phyloP scores from a whole-genome alignment of 352 stramenopile genomes.

The Globisporangium abappressorium region DNA sequence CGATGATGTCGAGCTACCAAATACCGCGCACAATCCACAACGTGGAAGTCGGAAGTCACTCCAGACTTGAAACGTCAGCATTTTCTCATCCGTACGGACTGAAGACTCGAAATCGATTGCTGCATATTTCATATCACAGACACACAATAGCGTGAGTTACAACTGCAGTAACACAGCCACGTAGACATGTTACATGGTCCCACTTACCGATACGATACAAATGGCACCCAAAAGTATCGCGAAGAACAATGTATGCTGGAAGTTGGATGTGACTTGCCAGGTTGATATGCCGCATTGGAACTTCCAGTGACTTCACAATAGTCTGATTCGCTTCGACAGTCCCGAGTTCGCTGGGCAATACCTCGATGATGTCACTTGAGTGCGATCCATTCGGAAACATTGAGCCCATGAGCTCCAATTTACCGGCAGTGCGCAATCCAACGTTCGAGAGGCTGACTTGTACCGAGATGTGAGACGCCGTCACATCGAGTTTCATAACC shows the following conservation, averaged over 20 bases:
- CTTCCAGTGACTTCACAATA: constrained; percentile 6
- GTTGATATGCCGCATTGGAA: constrained; percentile 10
- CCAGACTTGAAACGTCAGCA: constrained; percentile 33
- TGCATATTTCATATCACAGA: constrained; percentile 8
- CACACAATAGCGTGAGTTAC: constrained; percentile 12
- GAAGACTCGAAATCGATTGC: constrained; percentile 16
- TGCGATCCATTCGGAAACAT: constrained; percentile 32
- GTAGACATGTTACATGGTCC: neutral
- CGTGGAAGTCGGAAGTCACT: constrained; percentile 37
- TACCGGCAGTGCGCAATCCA: constrained; percentile 27
- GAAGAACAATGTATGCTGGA: constrained; percentile 43
- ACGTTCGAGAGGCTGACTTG: constrained; percentile 35
- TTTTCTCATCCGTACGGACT: neutral
- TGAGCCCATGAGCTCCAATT: constrained; percentile 35
- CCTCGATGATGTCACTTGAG: constrained; percentile 23
- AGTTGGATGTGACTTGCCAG: constrained; percentile 11
- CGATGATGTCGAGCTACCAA: constrained; percentile 23
- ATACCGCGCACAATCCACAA: constrained; percentile 49
- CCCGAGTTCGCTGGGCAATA: constrained; percentile 20
- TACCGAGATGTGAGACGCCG: constrained; percentile 22
- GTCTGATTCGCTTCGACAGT: constrained; percentile 13
- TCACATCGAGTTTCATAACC: constrained; percentile 24
- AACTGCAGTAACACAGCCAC: neutral
- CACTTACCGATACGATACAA: constrained; percentile 56
- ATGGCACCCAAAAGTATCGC: constrained; percentile 50